Percentiles rank a stretch among this genome's conserved stretches.
Conservation (phyloP, 768 basidiomycete genomes). For the Aureoboletus auriporus region DNA sequence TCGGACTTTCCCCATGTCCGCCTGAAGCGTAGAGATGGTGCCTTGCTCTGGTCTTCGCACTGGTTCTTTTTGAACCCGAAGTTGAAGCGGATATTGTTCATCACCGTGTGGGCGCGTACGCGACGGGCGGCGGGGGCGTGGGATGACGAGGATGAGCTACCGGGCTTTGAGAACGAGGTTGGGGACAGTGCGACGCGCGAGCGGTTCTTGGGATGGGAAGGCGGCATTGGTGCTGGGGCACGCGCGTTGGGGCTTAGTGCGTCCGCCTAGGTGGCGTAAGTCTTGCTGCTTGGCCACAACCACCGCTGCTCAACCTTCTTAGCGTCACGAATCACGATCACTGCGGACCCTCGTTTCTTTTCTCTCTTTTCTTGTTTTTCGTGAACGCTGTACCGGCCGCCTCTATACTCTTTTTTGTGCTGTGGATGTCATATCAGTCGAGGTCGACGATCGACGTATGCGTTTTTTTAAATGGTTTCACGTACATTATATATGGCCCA, state of each 20-base stretch:
- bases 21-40: conserved; percentile 59
- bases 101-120: conserved; percentile 87
- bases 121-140: conserved; percentile 52
- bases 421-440: conserved; percentile 22
- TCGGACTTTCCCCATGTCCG: conserved; percentile 45
- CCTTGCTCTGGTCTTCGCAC: conserved; percentile 91
- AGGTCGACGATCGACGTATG: conserved; percentile 5
- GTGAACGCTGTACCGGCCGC: background rate
- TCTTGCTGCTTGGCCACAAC: conserved; percentile 7
- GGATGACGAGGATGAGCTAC: conserved; percentile 42
- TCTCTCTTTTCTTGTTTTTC: background rate
- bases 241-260: conserved; percentile 65
- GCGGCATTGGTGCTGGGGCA: conserved; percentile 74
- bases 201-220: conserved; percentile 79
- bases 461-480: background rate
- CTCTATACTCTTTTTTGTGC: background rate
- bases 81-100: conserved; percentile 86
- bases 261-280: conserved; percentile 28
- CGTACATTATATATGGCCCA: conserved; percentile 13
- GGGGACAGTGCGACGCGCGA: conserved; percentile 40
- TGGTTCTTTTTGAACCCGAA: conserved; percentile 97
- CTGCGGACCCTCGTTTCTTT: background rate
- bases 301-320: conserved; percentile 16
- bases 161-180: conserved; percentile 35
- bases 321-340: background rate